These are phyloP conservation scores for Conringia planisiliqua DNA, from an alignment of 345 rosid species.

Conservation along the genomic window DNA sequence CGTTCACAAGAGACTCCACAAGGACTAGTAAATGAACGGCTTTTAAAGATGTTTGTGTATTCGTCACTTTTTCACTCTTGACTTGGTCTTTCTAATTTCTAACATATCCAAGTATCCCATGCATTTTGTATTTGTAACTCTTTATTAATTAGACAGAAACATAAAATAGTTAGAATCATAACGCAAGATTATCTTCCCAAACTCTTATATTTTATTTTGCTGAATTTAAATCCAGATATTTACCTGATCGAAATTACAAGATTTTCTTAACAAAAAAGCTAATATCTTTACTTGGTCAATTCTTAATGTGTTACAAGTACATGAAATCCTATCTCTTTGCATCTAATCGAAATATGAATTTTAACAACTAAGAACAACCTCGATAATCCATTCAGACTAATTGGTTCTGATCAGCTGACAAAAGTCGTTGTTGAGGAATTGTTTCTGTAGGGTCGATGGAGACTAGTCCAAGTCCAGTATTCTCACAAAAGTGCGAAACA, in stretches of 20 bases:
- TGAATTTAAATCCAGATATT: background rate
- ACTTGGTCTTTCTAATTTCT: constrained; percentile 21
- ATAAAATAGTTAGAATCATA: background rate
- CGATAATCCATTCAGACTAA: background rate
- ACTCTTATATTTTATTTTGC: background rate
- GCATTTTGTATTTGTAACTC: too few species aligned
- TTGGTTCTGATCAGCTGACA: background rate
- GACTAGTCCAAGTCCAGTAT: background rate
- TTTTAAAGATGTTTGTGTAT: too few species aligned
- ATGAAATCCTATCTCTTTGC: background rate
- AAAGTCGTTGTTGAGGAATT: background rate
- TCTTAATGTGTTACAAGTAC: background rate
- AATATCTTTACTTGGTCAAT: background rate
- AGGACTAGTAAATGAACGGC: too few species aligned
- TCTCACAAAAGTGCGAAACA: background rate
- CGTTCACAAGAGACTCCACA: too few species aligned
- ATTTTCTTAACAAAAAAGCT: background rate
- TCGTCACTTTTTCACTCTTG: background rate
- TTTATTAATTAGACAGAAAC: too few species aligned
- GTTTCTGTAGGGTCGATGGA: background rate
- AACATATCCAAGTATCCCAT: background rate
- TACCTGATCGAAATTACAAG: background rate
- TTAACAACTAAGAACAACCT: background rate
- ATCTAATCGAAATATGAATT: background rate
- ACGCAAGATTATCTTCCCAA: too few species aligned